Conservation (phyloP, 2,329 filamentous ascomycete species). For the Albophoma yamanashiensis region DNA sequence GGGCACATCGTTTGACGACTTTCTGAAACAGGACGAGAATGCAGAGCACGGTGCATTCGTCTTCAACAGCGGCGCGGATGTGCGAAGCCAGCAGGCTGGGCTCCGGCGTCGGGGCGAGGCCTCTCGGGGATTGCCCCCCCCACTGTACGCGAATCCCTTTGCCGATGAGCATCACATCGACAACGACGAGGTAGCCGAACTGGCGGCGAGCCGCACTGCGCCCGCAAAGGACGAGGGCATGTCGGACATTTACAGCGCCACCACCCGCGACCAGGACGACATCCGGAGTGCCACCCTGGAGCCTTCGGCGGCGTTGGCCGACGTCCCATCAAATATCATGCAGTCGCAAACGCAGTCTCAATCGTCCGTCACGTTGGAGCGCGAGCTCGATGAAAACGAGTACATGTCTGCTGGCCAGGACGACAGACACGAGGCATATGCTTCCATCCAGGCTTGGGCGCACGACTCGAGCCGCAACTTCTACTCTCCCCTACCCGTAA, state of each 20-base stretch:
- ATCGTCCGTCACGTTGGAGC: conserved; percentile 23
- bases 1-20: conserved; percentile 47
- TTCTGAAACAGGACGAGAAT: conserved; percentile 38
- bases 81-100: conserved; percentile 27
- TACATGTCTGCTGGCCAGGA: conserved; percentile 42
- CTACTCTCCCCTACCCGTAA: conserved; percentile 49
- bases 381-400: conserved; percentile 28
- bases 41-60: conserved; percentile 46
- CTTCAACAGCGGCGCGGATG: conserved; percentile 44
- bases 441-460: conserved; percentile 56
- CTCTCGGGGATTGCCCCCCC: conserved; percentile 30
- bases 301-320: conserved; percentile 20
- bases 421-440: conserved; percentile 36
- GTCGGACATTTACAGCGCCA: conserved; percentile 48
- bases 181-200: conserved; percentile 28
- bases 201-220: conserved; percentile 30
- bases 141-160: conserved; percentile 48
- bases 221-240: conserved; percentile 35
- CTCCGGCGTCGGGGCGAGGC: conserved; percentile 38
- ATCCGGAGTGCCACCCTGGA: conserved; percentile 12
- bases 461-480: conserved; percentile 42
- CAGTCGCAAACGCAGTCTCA: conserved; percentile 4
- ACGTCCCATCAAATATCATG: conserved; percentile 15
- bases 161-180: conserved; percentile 45
- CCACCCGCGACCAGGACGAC: conserved; percentile 28